Percentiles rank a stretch among this genome's conserved stretches.
phyloP scores from a whole-genome alignment of 2,329 filamentous ascomycete genomes.

The Colletotrichum tofieldiae region DNA sequence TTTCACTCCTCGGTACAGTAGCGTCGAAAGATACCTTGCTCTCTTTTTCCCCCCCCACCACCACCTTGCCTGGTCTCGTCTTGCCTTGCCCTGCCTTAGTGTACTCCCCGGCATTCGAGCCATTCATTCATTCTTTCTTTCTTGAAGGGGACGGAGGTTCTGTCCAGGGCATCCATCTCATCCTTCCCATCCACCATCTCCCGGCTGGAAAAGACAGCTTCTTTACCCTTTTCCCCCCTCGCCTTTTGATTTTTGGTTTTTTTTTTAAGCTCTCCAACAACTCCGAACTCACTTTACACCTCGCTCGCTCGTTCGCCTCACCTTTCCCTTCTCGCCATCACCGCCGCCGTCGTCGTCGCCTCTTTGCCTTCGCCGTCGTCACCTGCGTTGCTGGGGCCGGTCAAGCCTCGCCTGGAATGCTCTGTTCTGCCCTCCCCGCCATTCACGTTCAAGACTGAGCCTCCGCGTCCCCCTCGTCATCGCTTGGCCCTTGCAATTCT shows the following conservation, averaged over 20 bases:
- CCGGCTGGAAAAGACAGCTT: not conserved
- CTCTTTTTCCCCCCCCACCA: not conserved
- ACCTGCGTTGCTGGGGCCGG: not conserved
- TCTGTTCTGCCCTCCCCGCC: constrained; percentile 26
- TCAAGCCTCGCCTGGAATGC: constrained; percentile 34
- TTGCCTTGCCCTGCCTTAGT: constrained; percentile 16
- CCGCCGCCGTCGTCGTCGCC: not conserved
- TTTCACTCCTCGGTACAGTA: constrained; percentile 7
- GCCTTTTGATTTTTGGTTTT: not conserved
- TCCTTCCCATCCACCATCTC: constrained; percentile 1
- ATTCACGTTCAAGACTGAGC: constrained; percentile 14
- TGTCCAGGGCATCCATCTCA: constrained; percentile 17
- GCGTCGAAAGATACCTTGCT: constrained; percentile 5
- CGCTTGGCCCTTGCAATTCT: constrained; percentile 21
- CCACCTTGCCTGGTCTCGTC: not conserved
- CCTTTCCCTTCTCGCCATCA: not conserved
- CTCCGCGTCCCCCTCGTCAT: constrained; percentile 33
- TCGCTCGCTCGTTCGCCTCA: not conserved
- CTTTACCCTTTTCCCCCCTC: constrained; percentile 4
- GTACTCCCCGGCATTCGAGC: constrained; percentile 14
- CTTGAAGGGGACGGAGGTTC: not conserved
- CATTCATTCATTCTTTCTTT: constrained; percentile 12
- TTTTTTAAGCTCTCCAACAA: not conserved
- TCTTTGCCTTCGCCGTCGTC: not conserved
- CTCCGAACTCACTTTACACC: not conserved